Evolutionary conservation across 768 basidiomycete genomes (phyloP), one percentile per base, ranked within the genome.

Genomic region (Albatrellus ellisii): DNA sequence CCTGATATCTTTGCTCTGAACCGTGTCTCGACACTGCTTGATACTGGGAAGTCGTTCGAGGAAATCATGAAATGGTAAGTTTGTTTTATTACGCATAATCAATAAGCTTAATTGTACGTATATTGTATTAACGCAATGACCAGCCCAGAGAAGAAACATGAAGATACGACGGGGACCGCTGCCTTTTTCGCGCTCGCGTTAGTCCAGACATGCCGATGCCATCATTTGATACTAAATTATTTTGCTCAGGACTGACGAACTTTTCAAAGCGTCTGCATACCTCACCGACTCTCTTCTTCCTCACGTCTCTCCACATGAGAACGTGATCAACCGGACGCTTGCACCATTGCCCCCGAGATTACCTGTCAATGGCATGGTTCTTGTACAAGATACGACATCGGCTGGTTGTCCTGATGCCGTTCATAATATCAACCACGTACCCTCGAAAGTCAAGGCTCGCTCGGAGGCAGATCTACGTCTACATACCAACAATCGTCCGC

Each of bases 1-100:
- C 83, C 82, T 3, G 70, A 86, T 52, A 73, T 78, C 4, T 89
- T 88, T 50, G 66, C 80, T 6, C 67, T 73, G 40, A 88, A 80
- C 51, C 70, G 83, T 27, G 66, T 84, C 42, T 77, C 78, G 3
- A 76, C 76, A 7, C 59, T 77, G 10, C 59, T 87, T 4, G 82
- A 86, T 52, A 75, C 74, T 0, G 79, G 83, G 4, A 79, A 79
- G 56, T 55, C 60, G 3, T 60, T 73, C 25, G 55, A 64, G 7
- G 65, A 72, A 1, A 54, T 82, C 21, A 63, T 65, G 34, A 56
- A 66, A 49, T 60, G 62, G 79, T 80, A 36, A 15, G 61, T 52
- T n/a, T n/a, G n/a, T n/a, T n/a, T n/a, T n/a, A n/a, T n/a, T n/a
- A n/a, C n/a, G n/a, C n/a, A n/a, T n/a, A n/a, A n/a, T n/a, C 14